A percentile compares a stretch with the other conserved stretches of the same genome.
phyloP scores from a whole-genome alignment of 129 eudicot genomes.

The Tagetes erecta region DNA sequence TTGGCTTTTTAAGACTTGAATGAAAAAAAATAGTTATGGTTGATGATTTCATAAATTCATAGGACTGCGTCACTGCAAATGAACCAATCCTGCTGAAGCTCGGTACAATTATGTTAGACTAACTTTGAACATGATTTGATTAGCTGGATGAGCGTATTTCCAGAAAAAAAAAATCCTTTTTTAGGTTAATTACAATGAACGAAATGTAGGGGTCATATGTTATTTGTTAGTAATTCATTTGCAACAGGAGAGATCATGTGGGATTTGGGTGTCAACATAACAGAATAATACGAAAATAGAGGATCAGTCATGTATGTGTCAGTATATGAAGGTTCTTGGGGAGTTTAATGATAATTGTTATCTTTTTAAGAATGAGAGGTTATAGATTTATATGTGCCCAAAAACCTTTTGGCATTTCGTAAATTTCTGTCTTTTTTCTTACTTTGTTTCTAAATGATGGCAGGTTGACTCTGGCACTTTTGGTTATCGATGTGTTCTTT shows the following conservation, averaged over 20 bases:
- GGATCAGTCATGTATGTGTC: conserved; percentile 14
- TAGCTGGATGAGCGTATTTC: neutral
- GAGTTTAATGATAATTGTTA: neutral
- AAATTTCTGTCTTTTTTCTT: neutral
- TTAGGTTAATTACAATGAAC: too few species aligned
- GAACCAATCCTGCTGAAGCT: neutral
- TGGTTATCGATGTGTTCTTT: conserved; percentile 48
- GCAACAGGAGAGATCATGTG: conserved; percentile 6
- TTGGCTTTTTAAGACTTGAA: neutral
- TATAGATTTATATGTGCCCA: neutral
- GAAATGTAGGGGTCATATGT: too few species aligned
- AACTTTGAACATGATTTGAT: neutral
- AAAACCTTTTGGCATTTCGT: neutral
- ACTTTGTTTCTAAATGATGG: neutral
- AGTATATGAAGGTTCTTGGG: conserved; percentile 10
- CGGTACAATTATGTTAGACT: neutral
- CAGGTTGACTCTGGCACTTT: conserved; percentile 14
- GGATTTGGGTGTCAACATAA: neutral
- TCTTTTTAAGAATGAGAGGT: conserved; percentile 3
- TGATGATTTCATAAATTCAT: neutral
- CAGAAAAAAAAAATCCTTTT: too few species aligned
- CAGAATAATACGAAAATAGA: conserved; percentile 3
- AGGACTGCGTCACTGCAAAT: neutral
- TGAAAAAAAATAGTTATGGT: neutral
- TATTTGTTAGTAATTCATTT: neutral